phyloP scores from a whole-genome alignment of 2,329 filamentous ascomycete species.

The Akanthomyces lecanii region DNA sequence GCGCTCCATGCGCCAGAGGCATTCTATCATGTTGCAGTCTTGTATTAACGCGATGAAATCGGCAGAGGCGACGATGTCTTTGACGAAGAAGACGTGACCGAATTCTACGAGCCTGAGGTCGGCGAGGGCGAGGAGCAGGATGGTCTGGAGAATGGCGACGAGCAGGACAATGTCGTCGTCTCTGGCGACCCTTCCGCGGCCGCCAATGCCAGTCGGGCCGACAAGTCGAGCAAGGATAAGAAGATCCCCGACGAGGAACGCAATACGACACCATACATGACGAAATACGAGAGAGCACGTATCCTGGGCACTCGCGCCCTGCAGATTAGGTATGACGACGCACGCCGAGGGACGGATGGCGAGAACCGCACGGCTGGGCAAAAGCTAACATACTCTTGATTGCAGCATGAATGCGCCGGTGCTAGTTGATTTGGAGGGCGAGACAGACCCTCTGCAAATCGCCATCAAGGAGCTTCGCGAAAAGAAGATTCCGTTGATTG shows the following conservation, averaged over 20 bases:
- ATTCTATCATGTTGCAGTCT: background rate
- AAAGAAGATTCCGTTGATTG: conserved; percentile 97
- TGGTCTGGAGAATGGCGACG: conserved; percentile 50
- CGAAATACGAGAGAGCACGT: conserved; percentile 94
- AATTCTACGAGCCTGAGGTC: conserved; percentile 52
- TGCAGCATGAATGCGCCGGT: conserved; percentile 93
- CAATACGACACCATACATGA: conserved; percentile 97
- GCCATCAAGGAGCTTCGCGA: conserved; percentile 95
- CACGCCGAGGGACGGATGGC: background rate
- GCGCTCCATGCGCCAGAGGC: conserved; percentile 10
- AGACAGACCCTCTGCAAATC: conserved; percentile 96
- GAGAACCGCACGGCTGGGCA: background rate
- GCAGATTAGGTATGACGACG: conserved; percentile 75
- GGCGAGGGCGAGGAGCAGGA: conserved; percentile 51
- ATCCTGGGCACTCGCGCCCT: conserved; percentile 89
- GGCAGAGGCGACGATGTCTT: conserved; percentile 64
- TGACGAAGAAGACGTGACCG: conserved; percentile 64
- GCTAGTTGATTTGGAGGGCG: conserved; percentile 91
- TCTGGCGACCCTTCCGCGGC: conserved; percentile 59
- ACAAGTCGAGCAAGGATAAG: conserved; percentile 67
- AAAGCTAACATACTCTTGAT: conserved; percentile 20
- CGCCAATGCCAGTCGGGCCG: conserved; percentile 51
- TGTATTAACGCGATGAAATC: background rate
- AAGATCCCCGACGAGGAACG: conserved; percentile 86
- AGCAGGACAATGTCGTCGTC: conserved; percentile 56